phyloP scores from a whole-genome alignment of 2,329 filamentous ascomycete genomes.

The Ustulina deusta region DNA sequence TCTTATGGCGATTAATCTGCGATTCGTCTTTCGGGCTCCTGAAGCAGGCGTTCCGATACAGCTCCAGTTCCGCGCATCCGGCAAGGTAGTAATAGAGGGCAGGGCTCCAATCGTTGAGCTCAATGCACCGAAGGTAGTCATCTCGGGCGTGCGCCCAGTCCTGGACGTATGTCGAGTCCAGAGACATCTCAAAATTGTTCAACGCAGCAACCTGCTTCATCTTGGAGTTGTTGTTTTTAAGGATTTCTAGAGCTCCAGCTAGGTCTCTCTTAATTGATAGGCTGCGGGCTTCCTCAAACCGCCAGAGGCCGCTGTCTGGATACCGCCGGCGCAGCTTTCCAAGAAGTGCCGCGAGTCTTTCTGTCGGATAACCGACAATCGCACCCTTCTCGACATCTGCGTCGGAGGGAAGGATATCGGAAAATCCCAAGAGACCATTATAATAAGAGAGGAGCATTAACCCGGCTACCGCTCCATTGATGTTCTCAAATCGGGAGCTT shows the following conservation, averaged over 20 bases:
- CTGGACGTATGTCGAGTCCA: constrained; percentile 83
- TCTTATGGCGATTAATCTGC: constrained; percentile 68
- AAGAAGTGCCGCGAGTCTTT: constrained; percentile 75
- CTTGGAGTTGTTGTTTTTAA: constrained; percentile 71
- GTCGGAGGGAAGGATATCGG: constrained; percentile 83
- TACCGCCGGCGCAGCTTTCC: constrained; percentile 80
- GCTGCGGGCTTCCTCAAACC: constrained; percentile 87
- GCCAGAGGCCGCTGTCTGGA: constrained; percentile 86
- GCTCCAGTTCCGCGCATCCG: constrained; percentile 80
- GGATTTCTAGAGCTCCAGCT: constrained; percentile 73
- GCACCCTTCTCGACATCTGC: constrained; percentile 66
- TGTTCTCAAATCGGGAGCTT: constrained; percentile 84
- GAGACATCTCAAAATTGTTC: constrained; percentile 83
- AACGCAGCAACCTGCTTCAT: constrained; percentile 92
- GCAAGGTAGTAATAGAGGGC: constrained; percentile 91
- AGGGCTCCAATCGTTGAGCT: constrained; percentile 91
- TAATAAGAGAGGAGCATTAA: constrained; percentile 87
- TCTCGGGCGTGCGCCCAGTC: constrained; percentile 79
- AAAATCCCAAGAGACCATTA: constrained; percentile 85
- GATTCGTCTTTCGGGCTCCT: constrained; percentile 51
- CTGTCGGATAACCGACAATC: constrained; percentile 77
- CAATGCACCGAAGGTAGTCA: constrained; percentile 78
- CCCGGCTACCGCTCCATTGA: constrained; percentile 92
- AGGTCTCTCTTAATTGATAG: constrained; percentile 75
- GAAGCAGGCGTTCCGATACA: constrained; percentile 75